Conservation (phyloP, 108 stramenopile species). For the Nitzschia inconspicua region DNA sequence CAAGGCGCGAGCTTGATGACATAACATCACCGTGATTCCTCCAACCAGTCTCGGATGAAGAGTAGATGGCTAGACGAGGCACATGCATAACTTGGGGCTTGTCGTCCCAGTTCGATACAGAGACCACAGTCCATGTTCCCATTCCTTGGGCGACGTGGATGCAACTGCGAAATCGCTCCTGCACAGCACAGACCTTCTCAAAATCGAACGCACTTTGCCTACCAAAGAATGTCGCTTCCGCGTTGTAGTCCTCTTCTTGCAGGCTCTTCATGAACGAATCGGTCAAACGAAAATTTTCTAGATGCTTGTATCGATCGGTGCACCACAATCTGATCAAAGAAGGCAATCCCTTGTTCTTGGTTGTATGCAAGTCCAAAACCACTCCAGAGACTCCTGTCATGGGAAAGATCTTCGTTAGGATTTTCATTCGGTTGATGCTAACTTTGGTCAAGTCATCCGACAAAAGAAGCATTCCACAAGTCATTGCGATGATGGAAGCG, state of each 20-base stretch:
- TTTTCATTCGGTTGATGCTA: conserved; percentile 46
- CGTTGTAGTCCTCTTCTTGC: conserved; percentile 29
- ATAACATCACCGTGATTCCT: conserved; percentile 7
- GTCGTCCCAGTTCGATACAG: conserved; percentile 81
- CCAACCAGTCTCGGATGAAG: conserved; percentile 40
- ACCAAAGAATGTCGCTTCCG: conserved; percentile 44
- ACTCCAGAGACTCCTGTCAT: conserved; percentile 77
- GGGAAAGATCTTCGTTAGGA: conserved; percentile 77
- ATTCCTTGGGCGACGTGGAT: conserved; percentile 75
- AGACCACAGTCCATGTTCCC: conserved; percentile 84
- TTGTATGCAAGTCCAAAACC: conserved; percentile 78
- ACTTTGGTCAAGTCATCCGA: conserved; percentile 89
- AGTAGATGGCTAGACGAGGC: conserved; percentile 36
- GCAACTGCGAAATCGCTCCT: conserved; percentile 71
- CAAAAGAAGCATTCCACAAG: conserved; percentile 86
- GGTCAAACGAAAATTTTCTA: conserved; percentile 21
- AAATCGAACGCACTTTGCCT: conserved; percentile 33
- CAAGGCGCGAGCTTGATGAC: not conserved
- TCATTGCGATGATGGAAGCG: conserved; percentile 88
- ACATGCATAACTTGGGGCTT: conserved; percentile 38
- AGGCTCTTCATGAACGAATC: conserved; percentile 4
- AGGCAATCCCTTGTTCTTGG: conserved; percentile 69
- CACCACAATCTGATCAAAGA: conserved; percentile 77
- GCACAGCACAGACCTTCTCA: not conserved
- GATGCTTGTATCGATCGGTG: conserved; percentile 55